phyloP scores from a whole-genome alignment of 2,329 filamentous ascomycete species.

The Penicillium sp. region DNA sequence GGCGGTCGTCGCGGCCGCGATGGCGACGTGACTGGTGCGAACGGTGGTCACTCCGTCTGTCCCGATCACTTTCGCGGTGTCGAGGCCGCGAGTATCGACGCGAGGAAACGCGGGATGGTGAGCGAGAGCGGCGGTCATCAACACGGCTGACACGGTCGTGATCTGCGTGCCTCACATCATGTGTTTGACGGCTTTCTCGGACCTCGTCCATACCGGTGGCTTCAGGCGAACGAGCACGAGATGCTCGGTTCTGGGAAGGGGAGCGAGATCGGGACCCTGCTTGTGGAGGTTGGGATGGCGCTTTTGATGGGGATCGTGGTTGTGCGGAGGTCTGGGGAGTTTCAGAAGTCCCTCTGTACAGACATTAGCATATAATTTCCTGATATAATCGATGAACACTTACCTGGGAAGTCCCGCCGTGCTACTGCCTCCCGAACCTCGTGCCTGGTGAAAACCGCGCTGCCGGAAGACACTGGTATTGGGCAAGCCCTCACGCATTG shows the following conservation, averaged over 20 bases:
- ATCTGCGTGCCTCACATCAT: constrained; percentile 47
- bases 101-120: constrained; percentile 58
- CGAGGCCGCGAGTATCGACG: constrained; percentile 58
- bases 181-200: constrained; percentile 25
- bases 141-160: constrained; percentile 16
- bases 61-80: constrained; percentile 51
- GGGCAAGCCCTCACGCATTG: constrained; percentile 83
- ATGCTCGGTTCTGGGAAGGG: constrained; percentile 47
- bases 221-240: constrained; percentile 48
- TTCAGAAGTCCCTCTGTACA: constrained; percentile 21
- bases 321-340: constrained; percentile 36
- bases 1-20: constrained; percentile 35
- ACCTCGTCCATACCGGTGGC: constrained; percentile 26
- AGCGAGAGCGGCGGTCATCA: constrained; percentile 57
- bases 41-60: constrained; percentile 41
- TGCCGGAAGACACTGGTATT: constrained; percentile 71
- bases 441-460: constrained; percentile 47
- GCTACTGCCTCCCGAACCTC: constrained; percentile 18
- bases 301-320: constrained; percentile 27
- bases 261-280: constrained; percentile 32
- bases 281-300: constrained; percentile 22
- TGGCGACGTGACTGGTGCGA: constrained; percentile 52
- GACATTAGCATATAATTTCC: constrained; percentile 9
- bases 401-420: constrained; percentile 32
- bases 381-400: constrained; percentile 3